phyloP scores from a whole-genome alignment of 306 rosid species.

The Cucumis cinereus region DNA sequence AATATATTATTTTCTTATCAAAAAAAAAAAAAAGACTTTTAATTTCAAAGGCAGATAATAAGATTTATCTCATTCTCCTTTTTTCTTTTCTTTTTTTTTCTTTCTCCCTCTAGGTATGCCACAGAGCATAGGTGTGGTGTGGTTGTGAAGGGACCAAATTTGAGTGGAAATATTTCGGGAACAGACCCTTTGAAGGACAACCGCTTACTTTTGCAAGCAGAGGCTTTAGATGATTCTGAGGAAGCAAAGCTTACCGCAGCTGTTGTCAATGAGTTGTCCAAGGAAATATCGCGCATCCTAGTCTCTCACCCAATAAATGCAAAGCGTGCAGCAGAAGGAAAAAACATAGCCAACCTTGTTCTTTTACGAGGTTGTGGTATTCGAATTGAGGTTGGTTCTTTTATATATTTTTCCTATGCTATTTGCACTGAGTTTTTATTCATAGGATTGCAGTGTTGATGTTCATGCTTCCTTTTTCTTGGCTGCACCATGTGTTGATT shows the following conservation, averaged over 20 bases:
- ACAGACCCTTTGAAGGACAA: conserved; percentile 90
- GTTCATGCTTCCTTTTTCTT: not conserved
- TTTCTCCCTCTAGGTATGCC: conserved; percentile 54
- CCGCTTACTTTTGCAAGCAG: conserved; percentile 80
- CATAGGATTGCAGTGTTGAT: not conserved
- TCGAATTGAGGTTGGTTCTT: conserved; percentile 70
- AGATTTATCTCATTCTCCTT: not conserved
- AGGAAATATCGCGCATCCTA: conserved; percentile 75
- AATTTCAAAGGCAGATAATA: not conserved
- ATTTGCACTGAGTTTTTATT: not conserved
- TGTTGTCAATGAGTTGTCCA: conserved; percentile 77
- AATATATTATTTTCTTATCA: too few species aligned
- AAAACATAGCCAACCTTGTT: conserved; percentile 78
- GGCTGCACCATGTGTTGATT: not conserved
- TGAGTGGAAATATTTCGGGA: conserved; percentile 95
- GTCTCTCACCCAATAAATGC: conserved; percentile 78
- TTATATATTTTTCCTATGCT: not conserved
- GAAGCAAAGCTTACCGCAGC: conserved; percentile 78
- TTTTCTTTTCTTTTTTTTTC: too few species aligned
- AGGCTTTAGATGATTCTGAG: conserved; percentile 66
- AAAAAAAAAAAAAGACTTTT: too few species aligned
- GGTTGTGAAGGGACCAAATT: conserved; percentile 80
- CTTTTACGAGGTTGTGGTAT: conserved; percentile 92
- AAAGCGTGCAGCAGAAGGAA: conserved; percentile 74
- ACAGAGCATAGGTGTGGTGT: conserved; percentile 98